Evolutionary conservation across 306 rosid species (phyloP).

Genomic region (Trifolium repens): DNA sequence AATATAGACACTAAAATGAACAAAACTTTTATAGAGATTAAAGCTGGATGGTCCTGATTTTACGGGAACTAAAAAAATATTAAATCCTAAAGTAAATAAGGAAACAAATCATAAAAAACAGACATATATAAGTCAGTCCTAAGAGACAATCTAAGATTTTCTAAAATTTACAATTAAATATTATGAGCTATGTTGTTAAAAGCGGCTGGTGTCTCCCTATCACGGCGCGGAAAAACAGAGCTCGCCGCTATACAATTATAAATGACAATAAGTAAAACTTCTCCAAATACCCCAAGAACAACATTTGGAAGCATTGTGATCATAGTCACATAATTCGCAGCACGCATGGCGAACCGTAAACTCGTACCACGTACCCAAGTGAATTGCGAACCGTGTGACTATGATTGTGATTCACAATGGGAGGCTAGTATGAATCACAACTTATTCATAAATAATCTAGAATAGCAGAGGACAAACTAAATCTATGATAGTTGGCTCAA

Average conservation of each 20-base stretch:
- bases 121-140: background rate
- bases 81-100: conserved; percentile 10
- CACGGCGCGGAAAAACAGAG: no score
- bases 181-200: no score
- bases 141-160: conserved; percentile 17
- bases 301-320: background rate
- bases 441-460: conserved; percentile 5
- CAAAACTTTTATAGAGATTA: background rate
- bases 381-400: no score
- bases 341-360: no score
- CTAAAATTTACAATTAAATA: conserved; percentile 2
- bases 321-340: no score
- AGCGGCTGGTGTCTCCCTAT: no score
- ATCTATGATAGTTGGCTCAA: conserved; percentile 1
- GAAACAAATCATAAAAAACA: background rate
- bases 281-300: background rate
- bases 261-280: conserved; percentile 4
- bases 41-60: conserved; percentile 6
- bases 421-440: background rate
- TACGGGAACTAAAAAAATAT: background rate
- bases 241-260: background rate
- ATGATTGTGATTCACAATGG: background rate
- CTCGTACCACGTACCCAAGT: no score
- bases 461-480: background rate
- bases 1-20: background rate